Evolutionary conservation across 148 eudicot genomes (phyloP), one percentile per base, ranked within the genome.

Genomic region (Oxyria digyna): DNA sequence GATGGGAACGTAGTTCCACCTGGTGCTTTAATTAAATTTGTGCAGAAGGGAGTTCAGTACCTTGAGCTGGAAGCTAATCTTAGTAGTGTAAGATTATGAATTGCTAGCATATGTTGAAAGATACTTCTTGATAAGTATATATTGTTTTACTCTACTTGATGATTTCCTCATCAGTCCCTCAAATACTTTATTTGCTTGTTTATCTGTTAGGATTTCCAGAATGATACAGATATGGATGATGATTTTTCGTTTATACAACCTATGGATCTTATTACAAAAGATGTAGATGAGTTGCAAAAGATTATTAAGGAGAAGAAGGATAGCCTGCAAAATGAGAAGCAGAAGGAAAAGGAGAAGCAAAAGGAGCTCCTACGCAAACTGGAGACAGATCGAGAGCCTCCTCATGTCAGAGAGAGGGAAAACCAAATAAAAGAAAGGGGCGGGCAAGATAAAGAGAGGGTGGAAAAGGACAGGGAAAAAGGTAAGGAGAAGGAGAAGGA

Each of bases 41-140:
- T 89, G 31, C 92, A 85, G 71, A 85, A 85, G 73, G 96, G 96
- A 78, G 73, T 89, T 62, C 93, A 82, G 72, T 89, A 81, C 77
- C 70, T 83, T 46, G 96, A 89, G 76, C 74, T 89, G 88, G 90
- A 87, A 82, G 90, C 90, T 18, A 87, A 87, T 67, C 67, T 87
- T 85, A 83, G 76, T 75, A 82, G 78, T 78, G 90, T 85, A 55
- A 72, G 87, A 69, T 63, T 20, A 59, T 59, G 65, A 59, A 15
- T 59, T 59, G 65, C 29, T 31, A 27, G 65, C 31, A 59, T 14
- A 59, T 14, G 38, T 59, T 31, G 8, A 31, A 1, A 31, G 65
- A 14, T 29, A 59, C 38, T 77, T 38, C 7, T 38, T 38, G n/a
- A n/a, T 38, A 6, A 35, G 6, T 35, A 35, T 6, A 2, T 35